phyloP scores from a whole-genome alignment of 1,139 yeast species.

The Williopsis jadinii region DNA sequence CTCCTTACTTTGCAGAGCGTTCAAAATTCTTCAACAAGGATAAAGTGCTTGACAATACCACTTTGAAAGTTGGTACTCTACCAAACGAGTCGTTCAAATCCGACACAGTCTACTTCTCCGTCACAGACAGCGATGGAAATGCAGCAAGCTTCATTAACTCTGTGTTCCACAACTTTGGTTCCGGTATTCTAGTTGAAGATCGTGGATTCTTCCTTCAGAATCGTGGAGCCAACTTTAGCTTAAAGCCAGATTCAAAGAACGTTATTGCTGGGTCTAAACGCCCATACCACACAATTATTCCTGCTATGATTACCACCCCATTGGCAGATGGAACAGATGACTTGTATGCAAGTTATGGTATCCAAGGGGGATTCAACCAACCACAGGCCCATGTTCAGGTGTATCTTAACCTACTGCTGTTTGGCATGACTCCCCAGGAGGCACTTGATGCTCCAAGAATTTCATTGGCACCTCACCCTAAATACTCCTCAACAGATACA shows the following conservation, averaged over 20 bases:
- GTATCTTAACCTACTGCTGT: conserved; percentile 55
- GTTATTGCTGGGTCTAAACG: conserved; percentile 64
- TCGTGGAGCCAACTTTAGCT: conserved; percentile 70
- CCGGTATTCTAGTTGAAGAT: conserved; percentile 57
- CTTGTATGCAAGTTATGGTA: conserved; percentile 67
- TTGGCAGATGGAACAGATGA: conserved; percentile 29
- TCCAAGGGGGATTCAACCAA: conserved; percentile 87
- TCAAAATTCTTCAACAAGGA: conserved; percentile 38
- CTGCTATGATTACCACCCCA: conserved; percentile 61
- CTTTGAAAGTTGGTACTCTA: conserved; percentile 41
- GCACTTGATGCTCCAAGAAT: conserved; percentile 74
- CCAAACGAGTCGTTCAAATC: conserved; percentile 61
- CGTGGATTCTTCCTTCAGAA: conserved; percentile 70
- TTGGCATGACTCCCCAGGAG: conserved; percentile 64
- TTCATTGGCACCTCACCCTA: conserved; percentile 48
- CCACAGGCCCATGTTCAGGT: conserved; percentile 86
- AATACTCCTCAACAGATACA: conserved; percentile 34
- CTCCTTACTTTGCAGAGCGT: conserved; percentile 42
- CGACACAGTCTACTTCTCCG: conserved; percentile 74
- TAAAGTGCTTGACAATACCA: conserved; percentile 36
- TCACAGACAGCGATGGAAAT: conserved; percentile 64
- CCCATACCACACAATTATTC: conserved; percentile 81
- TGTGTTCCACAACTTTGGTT: conserved; percentile 64
- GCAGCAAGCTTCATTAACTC: conserved; percentile 82
- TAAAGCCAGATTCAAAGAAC: conserved; percentile 51